phyloP scores from a whole-genome alignment of 352 stramenopile species.

The Elongisporangium undulatum region DNA sequence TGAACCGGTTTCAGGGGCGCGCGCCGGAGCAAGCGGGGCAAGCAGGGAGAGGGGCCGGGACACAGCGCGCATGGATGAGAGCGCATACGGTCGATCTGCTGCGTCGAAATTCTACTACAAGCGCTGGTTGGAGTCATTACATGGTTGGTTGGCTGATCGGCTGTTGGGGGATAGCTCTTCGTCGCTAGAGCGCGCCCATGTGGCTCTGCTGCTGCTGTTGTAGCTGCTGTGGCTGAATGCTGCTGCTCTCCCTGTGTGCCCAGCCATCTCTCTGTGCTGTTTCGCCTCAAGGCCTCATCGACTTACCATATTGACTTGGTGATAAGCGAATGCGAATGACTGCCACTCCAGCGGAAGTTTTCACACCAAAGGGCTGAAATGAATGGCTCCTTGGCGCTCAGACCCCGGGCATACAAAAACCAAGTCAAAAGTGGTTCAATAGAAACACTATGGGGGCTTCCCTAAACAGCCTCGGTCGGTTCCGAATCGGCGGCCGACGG shows the following conservation, averaged over 20 bases:
- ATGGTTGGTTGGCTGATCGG: neutral
- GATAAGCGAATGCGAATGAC: slow-evolving; percentile 87
- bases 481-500: neutral
- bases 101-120: neutral
- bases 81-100: neutral
- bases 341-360: slow-evolving; percentile 19
- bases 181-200: neutral
- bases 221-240: neutral
- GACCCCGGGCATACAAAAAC: slow-evolving; percentile 31
- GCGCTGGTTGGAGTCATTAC: neutral
- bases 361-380: slow-evolving; percentile 40
- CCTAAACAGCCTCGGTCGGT: neutral
- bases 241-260: neutral
- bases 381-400: slow-evolving; percentile 78
- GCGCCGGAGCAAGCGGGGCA: neutral
- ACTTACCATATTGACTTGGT: slow-evolving; percentile 89
- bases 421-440: slow-evolving; percentile 20
- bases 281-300: neutral
- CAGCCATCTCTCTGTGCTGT: neutral
- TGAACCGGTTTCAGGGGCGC: neutral
- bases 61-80: neutral
- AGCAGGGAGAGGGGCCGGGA: neutral
- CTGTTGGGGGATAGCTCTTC: neutral
- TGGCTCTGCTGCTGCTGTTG: neutral
- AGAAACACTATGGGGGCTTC: slow-evolving; percentile 21